These are phyloP conservation scores for Simplicillium sp. DNA, from an alignment of 2,329 filamentous ascomycete species.

Conservation along the genomic window DNA sequence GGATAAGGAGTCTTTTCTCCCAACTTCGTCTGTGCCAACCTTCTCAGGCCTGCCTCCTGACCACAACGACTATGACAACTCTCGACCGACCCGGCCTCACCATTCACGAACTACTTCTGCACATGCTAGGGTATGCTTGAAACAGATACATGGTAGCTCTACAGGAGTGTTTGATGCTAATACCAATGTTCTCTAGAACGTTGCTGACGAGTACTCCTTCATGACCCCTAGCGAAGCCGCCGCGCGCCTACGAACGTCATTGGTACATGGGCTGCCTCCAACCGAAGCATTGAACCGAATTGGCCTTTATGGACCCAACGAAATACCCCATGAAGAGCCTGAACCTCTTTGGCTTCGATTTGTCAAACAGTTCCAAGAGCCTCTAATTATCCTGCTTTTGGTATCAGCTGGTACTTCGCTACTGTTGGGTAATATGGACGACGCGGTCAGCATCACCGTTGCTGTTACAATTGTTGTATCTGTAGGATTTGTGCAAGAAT, in stretches of 20 bases:
- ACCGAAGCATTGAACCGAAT: constrained; percentile 74
- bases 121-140: constrained; percentile 40
- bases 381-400: constrained; percentile 84
- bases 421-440: constrained; percentile 85
- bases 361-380: constrained; percentile 92
- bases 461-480: constrained; percentile 95
- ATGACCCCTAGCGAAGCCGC: constrained; percentile 74
- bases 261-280: constrained; percentile 70
- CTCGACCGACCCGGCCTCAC: constrained; percentile 17
- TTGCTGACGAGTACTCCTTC: constrained; percentile 52
- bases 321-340: constrained; percentile 86
- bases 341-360: constrained; percentile 95
- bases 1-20: constrained; percentile 21
- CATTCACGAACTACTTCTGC: constrained; percentile 42
- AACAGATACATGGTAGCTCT: not conserved
- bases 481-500: constrained; percentile 95
- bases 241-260: constrained; percentile 68
- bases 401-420: constrained; percentile 83
- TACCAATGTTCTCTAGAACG: constrained; percentile 24
- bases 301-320: constrained; percentile 77
- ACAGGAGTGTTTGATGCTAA: not conserved
- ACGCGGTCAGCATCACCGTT: constrained; percentile 89
- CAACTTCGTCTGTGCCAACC: constrained; percentile 22
- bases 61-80: constrained; percentile 14
- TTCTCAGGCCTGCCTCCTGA: constrained; percentile 19